A percentile compares a stretch with the other conserved stretches of the same genome.
These are phyloP conservation scores for Xylariaceae sp. DNA, from an alignment of 2,329 filamentous ascomycete genomes.

Conservation along the genomic window DNA sequence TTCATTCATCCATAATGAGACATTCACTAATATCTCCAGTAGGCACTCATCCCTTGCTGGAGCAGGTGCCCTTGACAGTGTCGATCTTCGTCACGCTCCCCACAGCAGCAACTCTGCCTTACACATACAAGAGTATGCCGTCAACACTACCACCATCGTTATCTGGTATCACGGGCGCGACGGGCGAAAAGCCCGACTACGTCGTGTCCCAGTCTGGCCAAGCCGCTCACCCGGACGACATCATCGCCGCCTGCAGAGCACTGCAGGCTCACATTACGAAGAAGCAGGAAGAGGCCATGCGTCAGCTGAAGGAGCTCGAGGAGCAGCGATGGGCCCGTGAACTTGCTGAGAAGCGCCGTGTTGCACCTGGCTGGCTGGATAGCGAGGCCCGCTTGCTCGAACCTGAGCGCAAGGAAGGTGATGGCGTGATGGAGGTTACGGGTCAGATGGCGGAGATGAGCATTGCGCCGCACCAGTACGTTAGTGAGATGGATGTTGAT, in stretches of 20 bases:
- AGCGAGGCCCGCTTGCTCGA: slow-evolving; percentile 64
- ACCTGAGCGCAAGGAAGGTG: slow-evolving; percentile 50
- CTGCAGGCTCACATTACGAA: slow-evolving; percentile 70
- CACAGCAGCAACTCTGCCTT: slow-evolving; percentile 83
- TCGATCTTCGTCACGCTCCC: slow-evolving; percentile 92
- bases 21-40: neutral
- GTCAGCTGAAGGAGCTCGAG: slow-evolving; percentile 64
- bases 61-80: slow-evolving; percentile 87
- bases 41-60: slow-evolving; percentile 81
- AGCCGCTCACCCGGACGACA: slow-evolving; percentile 80
- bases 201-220: slow-evolving; percentile 73
- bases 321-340: slow-evolving; percentile 59
- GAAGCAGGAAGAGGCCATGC: slow-evolving; percentile 62
- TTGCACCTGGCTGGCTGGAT: slow-evolving; percentile 78
- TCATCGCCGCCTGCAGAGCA: slow-evolving; percentile 73
- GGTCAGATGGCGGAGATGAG: slow-evolving; percentile 30
- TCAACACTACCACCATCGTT: slow-evolving; percentile 75
- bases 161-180: slow-evolving; percentile 43
- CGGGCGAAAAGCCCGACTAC: slow-evolving; percentile 58
- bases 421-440: slow-evolving; percentile 16
- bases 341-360: slow-evolving; percentile 70
- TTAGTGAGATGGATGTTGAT: slow-evolving; percentile 40
- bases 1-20: slow-evolving; percentile 12
- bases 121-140: slow-evolving; percentile 88
- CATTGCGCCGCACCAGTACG: slow-evolving; percentile 24